Conservation (phyloP, 257 asterid species). For the Perilla frutescens region DNA sequence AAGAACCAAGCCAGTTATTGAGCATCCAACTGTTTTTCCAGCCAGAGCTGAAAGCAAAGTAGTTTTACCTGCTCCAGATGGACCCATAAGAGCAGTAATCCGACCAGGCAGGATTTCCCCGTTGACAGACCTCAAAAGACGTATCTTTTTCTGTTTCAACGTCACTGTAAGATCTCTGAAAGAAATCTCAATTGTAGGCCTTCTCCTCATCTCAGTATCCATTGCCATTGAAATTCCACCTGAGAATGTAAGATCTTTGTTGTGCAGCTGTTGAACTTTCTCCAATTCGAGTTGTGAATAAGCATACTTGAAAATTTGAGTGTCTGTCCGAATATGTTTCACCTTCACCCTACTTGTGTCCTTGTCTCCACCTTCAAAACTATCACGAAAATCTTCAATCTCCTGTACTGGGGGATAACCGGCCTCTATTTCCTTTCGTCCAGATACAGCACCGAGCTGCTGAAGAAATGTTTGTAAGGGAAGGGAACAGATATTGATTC, state of each 20-base stretch:
- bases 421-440: constrained; percentile 42
- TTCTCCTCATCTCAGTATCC: constrained; percentile 46
- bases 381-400: constrained; percentile 51
- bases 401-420: constrained; percentile 48
- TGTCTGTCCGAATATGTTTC: constrained; percentile 67
- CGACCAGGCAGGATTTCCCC: constrained; percentile 87
- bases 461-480: constrained; percentile 40
- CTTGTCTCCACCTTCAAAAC: constrained; percentile 40
- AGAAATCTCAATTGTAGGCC: constrained; percentile 71
- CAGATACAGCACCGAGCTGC: constrained; percentile 46
- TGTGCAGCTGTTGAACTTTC: constrained; percentile 75
- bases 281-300: constrained; percentile 89
- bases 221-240: constrained; percentile 72
- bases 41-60: constrained; percentile 95
- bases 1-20: constrained; percentile 62
- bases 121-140: constrained; percentile 71
- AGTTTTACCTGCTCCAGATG: constrained; percentile 98
- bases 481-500: background rate
- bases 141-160: constrained; percentile 70
- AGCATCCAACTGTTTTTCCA: constrained; percentile 88
- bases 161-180: constrained; percentile 80
- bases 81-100: constrained; percentile 98
- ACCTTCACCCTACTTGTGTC: constrained; percentile 54
- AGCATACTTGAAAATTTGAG: constrained; percentile 85
- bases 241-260: constrained; percentile 62